A percentile compares a stretch with the other conserved stretches of the same genome.
These are phyloP conservation scores for Pelargonium australe DNA, from an alignment of 441 rosid genomes.

Conservation along the genomic window DNA sequence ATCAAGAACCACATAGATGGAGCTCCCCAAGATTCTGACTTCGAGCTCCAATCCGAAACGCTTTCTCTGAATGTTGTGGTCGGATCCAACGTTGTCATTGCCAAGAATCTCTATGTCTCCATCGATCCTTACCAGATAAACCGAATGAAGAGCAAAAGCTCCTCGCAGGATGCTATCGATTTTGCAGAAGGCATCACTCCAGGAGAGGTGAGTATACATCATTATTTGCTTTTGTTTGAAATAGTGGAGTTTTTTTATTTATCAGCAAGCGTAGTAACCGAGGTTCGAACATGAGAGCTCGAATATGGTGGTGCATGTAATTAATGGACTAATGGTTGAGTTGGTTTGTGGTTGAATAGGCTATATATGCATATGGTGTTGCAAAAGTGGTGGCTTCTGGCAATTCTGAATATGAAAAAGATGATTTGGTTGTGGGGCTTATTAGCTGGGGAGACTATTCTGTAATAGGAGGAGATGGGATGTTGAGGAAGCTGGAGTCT, in stretches of 20 bases:
- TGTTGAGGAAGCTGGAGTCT: slow-evolving; percentile 44
- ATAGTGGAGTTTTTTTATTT: too few species aligned
- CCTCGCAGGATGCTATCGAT: slow-evolving; percentile 21
- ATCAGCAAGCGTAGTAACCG: too few species aligned
- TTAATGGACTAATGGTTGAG: too few species aligned
- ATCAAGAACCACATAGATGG: slow-evolving; percentile 33
- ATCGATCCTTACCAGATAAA: slow-evolving; percentile 50
- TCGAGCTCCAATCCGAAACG: slow-evolving; percentile 28
- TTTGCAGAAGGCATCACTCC: slow-evolving; percentile 24
- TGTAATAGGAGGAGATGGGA: slow-evolving; percentile 30
- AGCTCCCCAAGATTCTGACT: slow-evolving; percentile 35
- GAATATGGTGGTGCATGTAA: too few species aligned
- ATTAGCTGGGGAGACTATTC: slow-evolving; percentile 47
- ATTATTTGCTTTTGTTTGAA: too few species aligned
- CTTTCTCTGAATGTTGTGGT: slow-evolving; percentile 21
- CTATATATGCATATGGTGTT: slow-evolving; percentile 41
- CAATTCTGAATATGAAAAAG: slow-evolving; percentile 36
- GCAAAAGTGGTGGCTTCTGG: slow-evolving; percentile 48
- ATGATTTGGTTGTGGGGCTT: slow-evolving; percentile 43
- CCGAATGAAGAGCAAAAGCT: slow-evolving; percentile 39
- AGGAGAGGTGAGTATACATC: slow-evolving; percentile 27
- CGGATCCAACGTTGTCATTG: slow-evolving; percentile 29
- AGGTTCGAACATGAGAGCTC: too few species aligned
- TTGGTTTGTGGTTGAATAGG: slow-evolving; percentile 20
- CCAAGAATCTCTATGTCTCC: slow-evolving; percentile 41